Conservation (phyloP, 345 rosid species). For the Eucalyptus dawsonii region DNA sequence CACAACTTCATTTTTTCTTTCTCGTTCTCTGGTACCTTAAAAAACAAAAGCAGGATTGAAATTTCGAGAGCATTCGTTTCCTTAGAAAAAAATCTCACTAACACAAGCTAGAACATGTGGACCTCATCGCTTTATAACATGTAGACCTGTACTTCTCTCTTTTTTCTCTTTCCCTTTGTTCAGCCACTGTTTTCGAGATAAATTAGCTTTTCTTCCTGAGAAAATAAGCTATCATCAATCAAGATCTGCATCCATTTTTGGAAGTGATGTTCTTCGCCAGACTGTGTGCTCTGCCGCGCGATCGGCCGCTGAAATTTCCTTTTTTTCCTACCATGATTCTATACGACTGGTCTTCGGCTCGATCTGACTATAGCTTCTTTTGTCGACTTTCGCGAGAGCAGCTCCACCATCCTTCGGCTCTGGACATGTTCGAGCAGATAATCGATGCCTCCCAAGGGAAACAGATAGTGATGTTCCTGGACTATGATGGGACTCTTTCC, state of each 20-base stretch:
- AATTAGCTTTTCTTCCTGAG: not conserved
- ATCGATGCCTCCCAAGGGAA: slow-evolving; percentile 60
- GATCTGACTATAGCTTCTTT: not conserved
- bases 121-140: not conserved
- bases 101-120: not conserved
- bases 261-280: not conserved
- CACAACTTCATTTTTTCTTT: not conserved
- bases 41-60: not conserved
- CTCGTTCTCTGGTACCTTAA: not conserved
- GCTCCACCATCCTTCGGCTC: slow-evolving; percentile 76
- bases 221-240: not conserved
- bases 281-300: not conserved
- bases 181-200: not conserved
- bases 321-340: not conserved
- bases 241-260: not conserved
- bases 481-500: slow-evolving; percentile 93
- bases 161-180: not conserved
- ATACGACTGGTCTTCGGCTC: not conserved
- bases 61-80: not conserved
- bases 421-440: slow-evolving; percentile 60
- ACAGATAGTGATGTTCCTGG: slow-evolving; percentile 85
- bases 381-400: slow-evolving; percentile 2
- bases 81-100: not conserved
- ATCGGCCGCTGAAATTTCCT: not conserved
- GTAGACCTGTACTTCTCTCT: not conserved